phyloP scores from a whole-genome alignment of 2,329 filamentous ascomycete genomes.

The Coniochaeta hoffmannii region DNA sequence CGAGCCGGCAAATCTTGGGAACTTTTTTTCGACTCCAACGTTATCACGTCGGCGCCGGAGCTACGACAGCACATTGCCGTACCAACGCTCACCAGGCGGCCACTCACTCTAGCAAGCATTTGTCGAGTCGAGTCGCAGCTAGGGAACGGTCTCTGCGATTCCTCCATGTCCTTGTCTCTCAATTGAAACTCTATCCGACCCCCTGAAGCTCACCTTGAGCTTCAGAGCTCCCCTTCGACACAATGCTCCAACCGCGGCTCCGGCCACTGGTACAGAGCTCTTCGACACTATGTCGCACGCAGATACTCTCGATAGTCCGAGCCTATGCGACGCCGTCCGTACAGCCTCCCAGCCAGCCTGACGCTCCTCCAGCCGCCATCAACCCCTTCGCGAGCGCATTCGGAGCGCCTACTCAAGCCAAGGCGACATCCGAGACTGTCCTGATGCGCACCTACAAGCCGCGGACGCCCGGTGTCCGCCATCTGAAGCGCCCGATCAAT shows the following conservation, averaged over 20 bases:
- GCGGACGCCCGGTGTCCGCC: conserved; percentile 83
- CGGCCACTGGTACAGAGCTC: conserved; percentile 32
- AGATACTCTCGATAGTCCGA: conserved; percentile 11
- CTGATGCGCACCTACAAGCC: conserved; percentile 83
- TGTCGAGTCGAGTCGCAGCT: not conserved
- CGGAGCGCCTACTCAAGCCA: not conserved
- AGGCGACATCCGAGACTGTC: conserved; percentile 21
- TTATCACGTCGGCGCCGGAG: not conserved
- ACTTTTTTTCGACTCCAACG: conserved; percentile 1
- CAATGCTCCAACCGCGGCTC: conserved; percentile 62
- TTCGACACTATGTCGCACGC: conserved; percentile 14
- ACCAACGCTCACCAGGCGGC: not conserved
- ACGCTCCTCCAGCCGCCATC: not conserved
- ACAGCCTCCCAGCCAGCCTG: conserved; percentile 6
- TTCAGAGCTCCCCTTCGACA: conserved; percentile 7
- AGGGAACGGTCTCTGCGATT: not conserved
- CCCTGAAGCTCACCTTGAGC: conserved; percentile 2
- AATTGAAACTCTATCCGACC: not conserved
- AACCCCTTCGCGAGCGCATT: not conserved
- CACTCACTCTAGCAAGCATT: not conserved
- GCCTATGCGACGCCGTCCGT: conserved; percentile 14
- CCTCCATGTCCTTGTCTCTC: not conserved
- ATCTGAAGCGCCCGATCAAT: conserved; percentile 87
- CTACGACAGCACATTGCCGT: not conserved
- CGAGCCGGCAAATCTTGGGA: not conserved